Evolutionary conservation across 345 rosid species (phyloP), one percentile per base, ranked within the genome.

Genomic region (Boechera stricta): DNA sequence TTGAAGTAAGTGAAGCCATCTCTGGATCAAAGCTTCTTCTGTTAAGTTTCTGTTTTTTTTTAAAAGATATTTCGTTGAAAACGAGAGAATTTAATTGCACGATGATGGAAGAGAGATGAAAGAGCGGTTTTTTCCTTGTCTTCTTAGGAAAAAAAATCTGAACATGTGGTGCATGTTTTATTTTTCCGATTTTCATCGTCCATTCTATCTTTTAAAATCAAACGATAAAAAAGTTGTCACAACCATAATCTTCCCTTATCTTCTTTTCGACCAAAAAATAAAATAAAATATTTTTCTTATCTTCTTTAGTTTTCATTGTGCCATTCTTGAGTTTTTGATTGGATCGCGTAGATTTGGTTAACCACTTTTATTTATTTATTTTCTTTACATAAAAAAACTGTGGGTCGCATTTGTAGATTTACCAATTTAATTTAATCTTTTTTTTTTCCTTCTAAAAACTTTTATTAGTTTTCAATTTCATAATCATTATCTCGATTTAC

Each of bases 1-100:
- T 67, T 5, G 92, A 83, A 85, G 86, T 64, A 24, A 88, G 78
- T 67, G 85, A 79, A 69, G 90, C 88, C 98, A 91, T 90, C 55
- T 32, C 47, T 24, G 5, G 55, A 13, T 68, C 49, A 5, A 18
- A 73, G 29, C 60, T 48, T 38, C 15, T 67, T 51, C 58, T 21
- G 33, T 41, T 73, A 21, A 18, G 71, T 18, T 75, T 74, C 0
- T 63, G 35, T 64, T 29, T 63, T 42, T 5, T 21, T 5, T 21
- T 44, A 39, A 31, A 33, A 45, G 18, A 42, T 31, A 29, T 24
- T 44, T 59, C 10, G n/a, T 42, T 62, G 53, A 71, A 53, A 70
- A 77, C 70, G 75, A 77, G 76, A 53, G 62, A 55, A 7, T 36
- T 53, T 75, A 75, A 53, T 62, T 33, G 65, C 57, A 68, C 1